Evolutionary conservation across 495 filamentous ascomycete species (phyloP).

Genomic region (Pseudevernia furfuracea): DNA sequence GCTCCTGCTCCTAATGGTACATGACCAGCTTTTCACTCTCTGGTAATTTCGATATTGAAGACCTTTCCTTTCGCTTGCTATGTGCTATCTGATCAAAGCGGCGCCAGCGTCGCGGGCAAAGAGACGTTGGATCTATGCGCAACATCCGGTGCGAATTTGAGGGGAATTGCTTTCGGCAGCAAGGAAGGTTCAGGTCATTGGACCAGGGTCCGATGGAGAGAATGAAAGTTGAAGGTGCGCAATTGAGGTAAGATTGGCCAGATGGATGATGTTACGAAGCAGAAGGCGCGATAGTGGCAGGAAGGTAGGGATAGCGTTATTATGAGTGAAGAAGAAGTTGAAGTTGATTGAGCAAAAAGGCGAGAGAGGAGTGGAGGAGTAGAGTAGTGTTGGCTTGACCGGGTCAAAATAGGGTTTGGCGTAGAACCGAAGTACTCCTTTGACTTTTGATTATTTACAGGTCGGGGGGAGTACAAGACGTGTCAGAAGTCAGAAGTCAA

Average conservation of each 20-base stretch:
- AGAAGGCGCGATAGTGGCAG: background rate
- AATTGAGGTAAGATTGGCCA: background rate
- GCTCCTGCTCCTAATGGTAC: constrained; percentile 6
- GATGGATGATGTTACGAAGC: background rate
- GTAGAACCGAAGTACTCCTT: constrained; percentile 5
- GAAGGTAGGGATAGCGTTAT: background rate
- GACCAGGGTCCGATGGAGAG: background rate
- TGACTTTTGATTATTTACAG: background rate
- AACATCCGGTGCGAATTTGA: constrained; percentile 26
- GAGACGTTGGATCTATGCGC: constrained; percentile 24
- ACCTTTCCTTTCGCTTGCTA: constrained; percentile 3
- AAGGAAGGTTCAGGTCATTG: constrained; percentile 13
- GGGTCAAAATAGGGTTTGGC: constrained; percentile 2
- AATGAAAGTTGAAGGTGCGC: background rate
- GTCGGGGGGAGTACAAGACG: background rate
- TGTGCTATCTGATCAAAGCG: constrained; percentile 22
- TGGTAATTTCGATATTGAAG: background rate
- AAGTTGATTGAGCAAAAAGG: too few relatives aligned
- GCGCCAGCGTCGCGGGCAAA: constrained; percentile 26
- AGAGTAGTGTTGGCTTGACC: constrained; percentile 1
- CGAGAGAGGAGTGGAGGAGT: background rate
- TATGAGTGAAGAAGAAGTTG: background rate
- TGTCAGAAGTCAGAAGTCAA: too few relatives aligned
- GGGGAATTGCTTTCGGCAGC: background rate
- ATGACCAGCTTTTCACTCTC: background rate